Evolutionary conservation across 2,329 filamentous ascomycete genomes (phyloP).

Genomic region (Sporothrix pseudoabietina): DNA sequence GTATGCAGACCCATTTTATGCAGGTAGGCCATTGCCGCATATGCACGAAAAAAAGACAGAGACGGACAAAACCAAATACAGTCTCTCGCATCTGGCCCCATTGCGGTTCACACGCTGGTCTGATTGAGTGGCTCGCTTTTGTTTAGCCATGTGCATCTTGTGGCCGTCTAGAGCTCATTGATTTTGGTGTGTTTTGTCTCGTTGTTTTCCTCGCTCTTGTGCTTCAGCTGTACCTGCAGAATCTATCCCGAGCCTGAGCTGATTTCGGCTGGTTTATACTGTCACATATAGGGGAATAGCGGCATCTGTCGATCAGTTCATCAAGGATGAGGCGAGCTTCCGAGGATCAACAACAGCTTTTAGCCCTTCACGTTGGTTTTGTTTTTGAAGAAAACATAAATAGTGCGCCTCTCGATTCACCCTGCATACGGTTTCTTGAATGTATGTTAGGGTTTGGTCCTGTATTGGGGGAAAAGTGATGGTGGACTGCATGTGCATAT

Average conservation of each 20-base stretch:
- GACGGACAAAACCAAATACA: background rate
- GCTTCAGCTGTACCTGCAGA: background rate
- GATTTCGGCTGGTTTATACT: background rate
- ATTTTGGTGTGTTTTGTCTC: background rate
- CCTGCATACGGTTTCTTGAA: background rate
- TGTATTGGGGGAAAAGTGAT: background rate
- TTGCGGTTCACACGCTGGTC: constrained; percentile 8
- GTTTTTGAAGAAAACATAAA: background rate
- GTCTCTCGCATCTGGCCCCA: background rate
- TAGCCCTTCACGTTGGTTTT: no score
- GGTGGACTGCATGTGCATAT: constrained; percentile 16
- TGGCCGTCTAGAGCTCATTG: background rate
- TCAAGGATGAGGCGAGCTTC: background rate
- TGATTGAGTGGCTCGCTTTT: background rate
- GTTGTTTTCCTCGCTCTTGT: constrained; percentile 5
- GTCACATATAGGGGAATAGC: background rate
- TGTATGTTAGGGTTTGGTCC: background rate
- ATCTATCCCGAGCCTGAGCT: background rate
- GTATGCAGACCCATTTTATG: constrained; percentile 9
- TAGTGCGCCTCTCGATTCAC: background rate
- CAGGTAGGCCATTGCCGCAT: constrained; percentile 14
- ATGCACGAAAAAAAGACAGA: constrained; percentile 20
- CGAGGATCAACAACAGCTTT: background rate
- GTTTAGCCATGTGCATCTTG: background rate
- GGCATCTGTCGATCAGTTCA: background rate